Evolutionary conservation across 352 stramenopile species (phyloP).

Genomic region (Globisporangium viniferum): DNA sequence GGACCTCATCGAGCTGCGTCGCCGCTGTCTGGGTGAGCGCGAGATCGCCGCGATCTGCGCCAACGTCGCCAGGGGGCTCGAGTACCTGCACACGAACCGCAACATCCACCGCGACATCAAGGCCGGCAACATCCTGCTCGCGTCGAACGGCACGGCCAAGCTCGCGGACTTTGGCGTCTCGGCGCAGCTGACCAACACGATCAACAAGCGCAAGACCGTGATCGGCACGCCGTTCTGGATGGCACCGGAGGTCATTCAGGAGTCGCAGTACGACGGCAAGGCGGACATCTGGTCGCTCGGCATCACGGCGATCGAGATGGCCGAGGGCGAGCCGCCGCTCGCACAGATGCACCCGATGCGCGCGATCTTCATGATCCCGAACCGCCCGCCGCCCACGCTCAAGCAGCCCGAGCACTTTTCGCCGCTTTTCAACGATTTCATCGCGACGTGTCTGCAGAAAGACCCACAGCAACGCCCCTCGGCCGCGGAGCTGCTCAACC

Average conservation of each 20-base stretch:
- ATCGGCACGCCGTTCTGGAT: slow-evolving; percentile 92
- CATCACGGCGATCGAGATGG: slow-evolving; percentile 97
- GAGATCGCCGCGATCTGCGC: slow-evolving; percentile 75
- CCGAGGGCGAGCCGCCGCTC: slow-evolving; percentile 78
- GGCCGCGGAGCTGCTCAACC: slow-evolving; percentile 44
- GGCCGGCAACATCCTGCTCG: slow-evolving; percentile 83
- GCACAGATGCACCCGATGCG: slow-evolving; percentile 87
- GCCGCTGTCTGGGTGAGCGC: slow-evolving; percentile 46
- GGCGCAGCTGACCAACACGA: slow-evolving; percentile 87
- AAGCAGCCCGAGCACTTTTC: slow-evolving; percentile 40
- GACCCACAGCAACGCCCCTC: slow-evolving; percentile 45
- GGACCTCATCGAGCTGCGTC: slow-evolving; percentile 67
- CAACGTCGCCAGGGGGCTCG: slow-evolving; percentile 65
- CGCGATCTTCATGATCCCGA: slow-evolving; percentile 79
- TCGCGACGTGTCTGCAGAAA: slow-evolving; percentile 66
- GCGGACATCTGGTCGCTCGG: slow-evolving; percentile 99
- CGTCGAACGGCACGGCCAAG: slow-evolving; percentile 63
- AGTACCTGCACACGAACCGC: slow-evolving; percentile 73
- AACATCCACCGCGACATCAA: slow-evolving; percentile 90
- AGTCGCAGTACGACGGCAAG: slow-evolving; percentile 88
- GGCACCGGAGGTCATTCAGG: slow-evolving; percentile 89
- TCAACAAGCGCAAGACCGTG: slow-evolving; percentile 89
- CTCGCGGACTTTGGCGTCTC: slow-evolving; percentile 90
- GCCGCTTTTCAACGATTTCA: slow-evolving; percentile 51
- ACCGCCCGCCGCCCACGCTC: slow-evolving; percentile 53